phyloP scores from a whole-genome alignment of 129 eudicot genomes.

The Artemisia annua region DNA sequence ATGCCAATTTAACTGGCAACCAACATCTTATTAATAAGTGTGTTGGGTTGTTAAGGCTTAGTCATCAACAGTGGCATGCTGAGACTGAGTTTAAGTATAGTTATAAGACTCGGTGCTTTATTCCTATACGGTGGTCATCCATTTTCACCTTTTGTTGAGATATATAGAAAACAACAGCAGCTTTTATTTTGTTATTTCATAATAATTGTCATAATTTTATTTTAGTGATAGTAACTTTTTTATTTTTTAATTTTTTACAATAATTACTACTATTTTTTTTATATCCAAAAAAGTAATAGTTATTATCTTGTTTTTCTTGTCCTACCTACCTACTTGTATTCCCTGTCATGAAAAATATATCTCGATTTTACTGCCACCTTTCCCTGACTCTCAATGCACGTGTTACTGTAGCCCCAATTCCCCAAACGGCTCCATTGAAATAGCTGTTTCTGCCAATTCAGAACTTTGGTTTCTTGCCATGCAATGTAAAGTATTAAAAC shows the following conservation, averaged over 20 bases:
- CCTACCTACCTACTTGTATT: too few species aligned
- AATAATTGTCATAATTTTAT: neutral
- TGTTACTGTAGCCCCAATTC: too few species aligned
- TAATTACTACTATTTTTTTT: too few species aligned
- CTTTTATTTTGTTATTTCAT: neutral
- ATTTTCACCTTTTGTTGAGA: too few species aligned
- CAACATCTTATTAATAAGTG: conserved; percentile 42
- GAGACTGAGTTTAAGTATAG: conserved; percentile 41
- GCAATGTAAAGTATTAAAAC: conserved; percentile 50
- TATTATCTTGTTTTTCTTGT: too few species aligned
- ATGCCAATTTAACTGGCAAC: conserved; percentile 33
- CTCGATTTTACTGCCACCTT: too few species aligned
- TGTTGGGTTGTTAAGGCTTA: conserved; percentile 58
- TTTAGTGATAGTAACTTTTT: neutral
- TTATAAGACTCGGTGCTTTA: conserved; percentile 35
- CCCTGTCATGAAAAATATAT: too few species aligned
- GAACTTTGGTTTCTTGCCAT: conserved; percentile 72
- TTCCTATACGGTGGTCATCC: too few species aligned
- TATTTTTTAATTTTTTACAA: neutral
- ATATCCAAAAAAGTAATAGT: too few species aligned
- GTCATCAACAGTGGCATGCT: conserved; percentile 70
- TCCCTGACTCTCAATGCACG: too few species aligned
- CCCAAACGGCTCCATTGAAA: conserved; percentile 33
- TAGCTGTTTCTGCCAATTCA: conserved; percentile 50
- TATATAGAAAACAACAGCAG: too few species aligned